Evolutionary conservation across 805 yeast genomes (phyloP).

Genomic region (Barnettozyma sp.): DNA sequence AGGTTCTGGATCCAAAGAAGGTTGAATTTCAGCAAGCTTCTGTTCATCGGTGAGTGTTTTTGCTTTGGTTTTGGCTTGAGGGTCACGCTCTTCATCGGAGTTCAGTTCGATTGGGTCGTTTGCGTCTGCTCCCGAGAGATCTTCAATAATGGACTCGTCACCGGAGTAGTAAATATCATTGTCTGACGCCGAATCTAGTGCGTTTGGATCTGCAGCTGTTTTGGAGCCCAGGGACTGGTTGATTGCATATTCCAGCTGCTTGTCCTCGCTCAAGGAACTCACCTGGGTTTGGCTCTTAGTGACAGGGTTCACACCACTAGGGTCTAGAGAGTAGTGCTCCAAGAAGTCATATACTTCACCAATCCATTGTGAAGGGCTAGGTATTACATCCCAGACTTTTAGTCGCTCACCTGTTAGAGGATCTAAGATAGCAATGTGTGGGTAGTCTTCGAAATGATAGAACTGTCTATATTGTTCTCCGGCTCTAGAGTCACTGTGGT

Average conservation of each 20-base stretch:
- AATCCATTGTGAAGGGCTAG: constrained; percentile 52
- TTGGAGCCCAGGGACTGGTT: constrained; percentile 48
- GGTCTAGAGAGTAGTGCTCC: constrained; percentile 54
- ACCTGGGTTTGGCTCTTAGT: constrained; percentile 52
- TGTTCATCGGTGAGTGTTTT: constrained; percentile 33
- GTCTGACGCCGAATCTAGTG: constrained; percentile 9
- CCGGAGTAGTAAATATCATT: constrained; percentile 19
- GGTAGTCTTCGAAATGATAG: constrained; percentile 64
- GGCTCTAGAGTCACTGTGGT: constrained; percentile 66
- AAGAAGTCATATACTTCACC: constrained; percentile 67
- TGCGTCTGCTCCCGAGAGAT: constrained; percentile 11
- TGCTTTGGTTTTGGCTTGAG: constrained; percentile 9
- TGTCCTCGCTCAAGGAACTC: constrained; percentile 67
- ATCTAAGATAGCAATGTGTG: constrained; percentile 88
- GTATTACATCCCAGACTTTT: constrained; percentile 68
- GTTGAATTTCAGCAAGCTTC: constrained; percentile 41
- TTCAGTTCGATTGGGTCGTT: constrained; percentile 23
- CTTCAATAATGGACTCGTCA: constrained; percentile 19
- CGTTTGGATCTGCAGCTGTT: constrained; percentile 3
- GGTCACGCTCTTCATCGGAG: constrained; percentile 12
- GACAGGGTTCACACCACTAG: constrained; percentile 57
- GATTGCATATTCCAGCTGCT: constrained; percentile 73
- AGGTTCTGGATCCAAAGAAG: constrained; percentile 60
- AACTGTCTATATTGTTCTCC: constrained; percentile 68
- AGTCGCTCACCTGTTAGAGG: constrained; percentile 94